Evolutionary conservation across 192 early-diverging fungal genomes (phyloP).

Genomic region (Glomus cerebriforme): DNA sequence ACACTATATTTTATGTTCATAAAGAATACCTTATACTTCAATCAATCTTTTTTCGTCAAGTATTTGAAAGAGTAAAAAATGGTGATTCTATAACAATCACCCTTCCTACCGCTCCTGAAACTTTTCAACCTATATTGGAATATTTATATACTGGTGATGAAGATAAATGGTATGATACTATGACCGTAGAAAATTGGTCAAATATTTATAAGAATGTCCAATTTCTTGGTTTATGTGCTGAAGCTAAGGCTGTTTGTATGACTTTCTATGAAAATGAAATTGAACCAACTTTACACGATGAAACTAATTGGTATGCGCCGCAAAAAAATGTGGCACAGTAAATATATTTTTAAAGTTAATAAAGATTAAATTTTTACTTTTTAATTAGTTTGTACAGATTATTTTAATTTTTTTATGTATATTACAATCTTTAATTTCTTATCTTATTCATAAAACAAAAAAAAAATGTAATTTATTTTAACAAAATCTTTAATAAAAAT

Average conservation of each 20-base stretch:
- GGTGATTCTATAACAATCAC: slow-evolving; percentile 19
- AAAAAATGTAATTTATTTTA: too few species aligned
- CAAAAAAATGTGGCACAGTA: background rate
- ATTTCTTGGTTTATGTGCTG: slow-evolving; percentile 18
- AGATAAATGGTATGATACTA: slow-evolving; percentile 5
- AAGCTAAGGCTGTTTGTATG: slow-evolving; percentile 23
- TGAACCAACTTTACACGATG: background rate
- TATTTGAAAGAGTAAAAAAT: slow-evolving; percentile 6
- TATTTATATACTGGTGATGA: slow-evolving; percentile 17
- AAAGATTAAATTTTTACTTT: too few species aligned
- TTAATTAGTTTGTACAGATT: background rate
- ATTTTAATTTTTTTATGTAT: background rate
- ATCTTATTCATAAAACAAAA: too few species aligned
- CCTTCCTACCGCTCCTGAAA: slow-evolving; percentile 2
- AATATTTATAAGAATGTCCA: slow-evolving; percentile 14
- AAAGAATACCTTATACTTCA: slow-evolving; percentile 27
- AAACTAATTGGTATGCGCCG: background rate
- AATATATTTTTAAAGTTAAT: too few species aligned
- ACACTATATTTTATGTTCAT: background rate
- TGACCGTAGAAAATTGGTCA: slow-evolving; percentile 9
- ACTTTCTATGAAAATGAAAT: slow-evolving; percentile 6
- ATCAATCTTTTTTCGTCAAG: slow-evolving; percentile 22
- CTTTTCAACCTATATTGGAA: slow-evolving; percentile 12
- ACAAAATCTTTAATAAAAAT: too few species aligned
- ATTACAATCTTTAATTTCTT: too few species aligned